Conservation (phyloP, 768 basidiomycete species). For the Leccinum longicurvipes region DNA sequence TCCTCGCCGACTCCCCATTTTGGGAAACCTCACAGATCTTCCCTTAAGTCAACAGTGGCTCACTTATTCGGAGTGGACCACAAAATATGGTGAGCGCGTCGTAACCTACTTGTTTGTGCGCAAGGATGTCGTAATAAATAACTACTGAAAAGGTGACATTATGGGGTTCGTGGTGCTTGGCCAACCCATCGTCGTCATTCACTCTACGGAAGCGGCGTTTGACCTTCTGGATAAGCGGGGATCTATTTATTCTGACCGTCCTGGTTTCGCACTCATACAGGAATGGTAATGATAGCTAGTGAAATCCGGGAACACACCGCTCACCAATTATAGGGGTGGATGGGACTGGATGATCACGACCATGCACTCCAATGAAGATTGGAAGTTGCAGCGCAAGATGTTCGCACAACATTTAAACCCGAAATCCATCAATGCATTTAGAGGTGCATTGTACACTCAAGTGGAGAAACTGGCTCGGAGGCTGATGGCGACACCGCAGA, state of each 20-base stretch:
- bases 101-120: background rate
- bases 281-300: background rate
- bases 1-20: background rate
- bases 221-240: slow-evolving; percentile 6
- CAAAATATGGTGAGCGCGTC: background rate
- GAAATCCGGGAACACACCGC: background rate
- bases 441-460: background rate
- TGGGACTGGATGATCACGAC: slow-evolving; percentile 9
- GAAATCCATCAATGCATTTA: background rate
- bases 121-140: background rate
- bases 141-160: background rate
- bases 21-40: slow-evolving; percentile 1
- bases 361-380: background rate
- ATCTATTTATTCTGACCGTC: slow-evolving; percentile 4
- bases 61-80: slow-evolving; percentile 2
- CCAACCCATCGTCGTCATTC: slow-evolving; percentile 4
- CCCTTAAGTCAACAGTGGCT: slow-evolving; percentile 1
- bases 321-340: slow-evolving; percentile 2
- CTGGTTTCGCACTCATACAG: slow-evolving; percentile 1
- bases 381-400: slow-evolving; percentile 6
- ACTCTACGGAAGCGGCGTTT: background rate
- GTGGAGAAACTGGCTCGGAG: background rate
- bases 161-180: slow-evolving; percentile 5
- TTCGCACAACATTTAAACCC: background rate
- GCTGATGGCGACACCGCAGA: background rate